phyloP scores from a whole-genome alignment of 805 yeast species.

The Starmerella stigmatis region DNA sequence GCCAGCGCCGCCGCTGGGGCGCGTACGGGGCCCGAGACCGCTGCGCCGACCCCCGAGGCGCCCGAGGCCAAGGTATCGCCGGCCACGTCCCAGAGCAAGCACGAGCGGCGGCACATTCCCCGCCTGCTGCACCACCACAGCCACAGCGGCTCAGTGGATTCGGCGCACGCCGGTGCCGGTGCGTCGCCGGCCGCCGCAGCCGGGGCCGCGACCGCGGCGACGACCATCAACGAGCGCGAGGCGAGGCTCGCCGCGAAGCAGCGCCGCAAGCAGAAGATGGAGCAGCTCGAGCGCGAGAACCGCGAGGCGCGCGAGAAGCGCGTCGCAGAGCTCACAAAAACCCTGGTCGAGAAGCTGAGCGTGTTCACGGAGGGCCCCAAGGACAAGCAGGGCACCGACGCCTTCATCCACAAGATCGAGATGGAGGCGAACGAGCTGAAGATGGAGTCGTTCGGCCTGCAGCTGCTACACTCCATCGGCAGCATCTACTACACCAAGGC shows the following conservation, averaged over 20 bases:
- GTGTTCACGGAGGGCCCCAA: slow-evolving; percentile 57
- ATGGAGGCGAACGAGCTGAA: slow-evolving; percentile 86
- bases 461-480: slow-evolving; percentile 70
- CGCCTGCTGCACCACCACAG: slow-evolving; percentile 1
- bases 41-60: not conserved
- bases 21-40: too few species aligned
- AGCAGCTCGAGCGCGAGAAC: slow-evolving; percentile 40
- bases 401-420: slow-evolving; percentile 54
- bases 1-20: not conserved
- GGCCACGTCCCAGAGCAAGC: not conserved
- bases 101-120: slow-evolving; percentile 4
- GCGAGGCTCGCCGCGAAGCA: slow-evolving; percentile 30
- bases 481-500: slow-evolving; percentile 67
- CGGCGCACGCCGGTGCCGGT: not conserved
- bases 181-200: slow-evolving; percentile 1
- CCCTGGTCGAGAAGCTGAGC: slow-evolving; percentile 54
- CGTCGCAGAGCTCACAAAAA: slow-evolving; percentile 62
- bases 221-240: slow-evolving; percentile 18
- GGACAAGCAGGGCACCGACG: slow-evolving; percentile 48
- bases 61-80: not conserved
- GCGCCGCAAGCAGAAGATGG: slow-evolving; percentile 26
- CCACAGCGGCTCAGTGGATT: not conserved
- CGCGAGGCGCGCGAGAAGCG: slow-evolving; percentile 22
- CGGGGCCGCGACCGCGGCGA: not conserved
- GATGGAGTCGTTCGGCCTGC: slow-evolving; percentile 91